Evolutionary conservation across 176 grass and related monocot genomes (phyloP), one percentile per base, ranked within the genome.

Genomic region (bread wheat (Triticum aestivum)): DNA sequence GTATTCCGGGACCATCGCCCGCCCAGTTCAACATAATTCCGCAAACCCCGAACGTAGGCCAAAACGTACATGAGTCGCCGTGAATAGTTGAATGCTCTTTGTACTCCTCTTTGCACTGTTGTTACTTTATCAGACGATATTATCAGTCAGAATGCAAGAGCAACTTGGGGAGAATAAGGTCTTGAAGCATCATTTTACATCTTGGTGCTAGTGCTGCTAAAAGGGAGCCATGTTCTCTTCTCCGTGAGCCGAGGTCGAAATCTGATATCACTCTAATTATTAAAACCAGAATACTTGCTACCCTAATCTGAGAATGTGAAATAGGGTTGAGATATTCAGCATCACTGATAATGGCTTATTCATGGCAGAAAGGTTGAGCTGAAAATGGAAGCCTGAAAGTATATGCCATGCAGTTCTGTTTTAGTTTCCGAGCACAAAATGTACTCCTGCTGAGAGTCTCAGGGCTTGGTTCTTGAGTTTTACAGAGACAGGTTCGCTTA

Each of bases 1-100:
- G 83, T 93, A 32, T 95, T 95, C 81, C 92, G 78, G 73, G 93
- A 98, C 83, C 32, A 90, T 76, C 85, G 91, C 35, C 74, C 52
- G 4, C 87, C 90, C 29, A 88, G 62, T 80, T 94, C 82, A 62
- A 92, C 83, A 3, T 90, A 87, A 51, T 37, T 9, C 11, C 10
- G 3, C 45, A 7, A 38, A 73, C 30, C 37, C 64, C 37, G 9
- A 54, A 39, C 6, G 9, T 10, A 39, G 62, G 49, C 32, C 4
- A 9, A 14, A 9, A 4, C 9, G 11, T 21, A 64, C 15, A 20
- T 4, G 21, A 27, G 11, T 15, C 4, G 11, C 42, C 8, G 11
- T 63, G 42, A 15, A 54, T 58, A 64, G 33, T 75, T 67, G 23
- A 76, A 20, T 29, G n/a, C 33, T 51, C 38, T 33, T 21, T 72